A percentile compares a stretch with the other conserved stretches of the same genome.
Evolutionary conservation across 2,329 filamentous ascomycete genomes (phyloP).

Genomic region (Diaporthe caulivora): DNA sequence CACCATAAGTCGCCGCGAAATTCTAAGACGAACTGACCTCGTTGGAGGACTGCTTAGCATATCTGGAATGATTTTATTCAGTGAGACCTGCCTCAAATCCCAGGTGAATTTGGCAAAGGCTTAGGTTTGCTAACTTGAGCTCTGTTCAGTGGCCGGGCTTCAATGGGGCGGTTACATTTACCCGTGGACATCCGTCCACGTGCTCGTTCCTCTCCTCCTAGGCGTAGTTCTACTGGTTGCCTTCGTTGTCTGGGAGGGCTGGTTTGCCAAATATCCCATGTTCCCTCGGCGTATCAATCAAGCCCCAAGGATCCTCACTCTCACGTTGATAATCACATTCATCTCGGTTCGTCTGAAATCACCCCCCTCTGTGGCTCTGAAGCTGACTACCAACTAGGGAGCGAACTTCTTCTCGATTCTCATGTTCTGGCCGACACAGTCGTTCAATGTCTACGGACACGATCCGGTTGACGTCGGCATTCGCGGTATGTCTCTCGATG

Average conservation of each 20-base stretch:
- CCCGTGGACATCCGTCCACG: slow-evolving; percentile 52
- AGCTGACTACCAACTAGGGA: slow-evolving; percentile 46
- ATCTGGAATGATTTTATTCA: slow-evolving; percentile 61
- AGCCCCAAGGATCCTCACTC: slow-evolving; percentile 61
- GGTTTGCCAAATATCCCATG: slow-evolving; percentile 57
- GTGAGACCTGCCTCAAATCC: not conserved
- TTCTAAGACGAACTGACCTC: slow-evolving; percentile 62
- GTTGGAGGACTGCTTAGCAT: slow-evolving; percentile 64
- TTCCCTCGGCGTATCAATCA: slow-evolving; percentile 54
- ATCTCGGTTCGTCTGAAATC: slow-evolving; percentile 52
- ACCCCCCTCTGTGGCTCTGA: too few species aligned
- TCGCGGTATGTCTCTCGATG: too few species aligned
- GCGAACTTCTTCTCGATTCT: slow-evolving; percentile 69
- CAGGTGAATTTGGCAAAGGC: too few species aligned
- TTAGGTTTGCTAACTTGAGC: not conserved
- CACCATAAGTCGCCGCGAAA: slow-evolving; percentile 53
- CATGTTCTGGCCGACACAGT: slow-evolving; percentile 74
- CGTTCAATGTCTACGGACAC: slow-evolving; percentile 75
- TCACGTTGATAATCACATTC: slow-evolving; percentile 69
- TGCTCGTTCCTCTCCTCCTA: slow-evolving; percentile 55
- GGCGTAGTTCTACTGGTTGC: slow-evolving; percentile 53
- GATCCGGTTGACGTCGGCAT: slow-evolving; percentile 74
- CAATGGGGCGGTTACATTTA: slow-evolving; percentile 55
- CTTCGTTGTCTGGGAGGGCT: slow-evolving; percentile 52
- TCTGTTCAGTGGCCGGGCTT: slow-evolving; percentile 56